phyloP scores from a whole-genome alignment of 768 basidiomycete genomes.

The Hericium rajendrae region DNA sequence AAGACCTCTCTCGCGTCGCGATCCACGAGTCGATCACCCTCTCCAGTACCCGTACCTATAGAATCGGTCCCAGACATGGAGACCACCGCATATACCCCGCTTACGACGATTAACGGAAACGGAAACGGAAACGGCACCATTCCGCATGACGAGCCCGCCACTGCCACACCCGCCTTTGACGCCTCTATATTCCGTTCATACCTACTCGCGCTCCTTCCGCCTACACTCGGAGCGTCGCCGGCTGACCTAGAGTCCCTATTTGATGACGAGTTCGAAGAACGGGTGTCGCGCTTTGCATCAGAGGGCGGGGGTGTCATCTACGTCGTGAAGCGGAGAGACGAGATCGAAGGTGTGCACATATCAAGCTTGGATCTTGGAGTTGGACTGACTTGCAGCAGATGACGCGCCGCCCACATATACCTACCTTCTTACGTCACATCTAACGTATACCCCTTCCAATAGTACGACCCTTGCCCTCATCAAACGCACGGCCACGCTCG shows the following conservation, averaged over 20 bases:
- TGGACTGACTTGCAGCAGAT: conserved; percentile 33
- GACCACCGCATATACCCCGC: conserved; percentile 11
- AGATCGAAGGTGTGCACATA: conserved; percentile 50
- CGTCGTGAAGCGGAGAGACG: conserved; percentile 71
- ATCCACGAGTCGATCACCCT: too few relatives aligned
- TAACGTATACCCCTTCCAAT: conserved; percentile 74
- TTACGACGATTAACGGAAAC: conserved; percentile 1
- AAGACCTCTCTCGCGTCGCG: too few relatives aligned
- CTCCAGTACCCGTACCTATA: too few relatives aligned
- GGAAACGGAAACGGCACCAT: conserved; percentile 6
- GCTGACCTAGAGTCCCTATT: conserved; percentile 61
- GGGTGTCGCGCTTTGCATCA: conserved; percentile 62
- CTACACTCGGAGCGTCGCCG: conserved; percentile 63
- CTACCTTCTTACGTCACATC: conserved; percentile 60
- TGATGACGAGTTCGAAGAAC: conserved; percentile 66
- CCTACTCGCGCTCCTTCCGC: conserved; percentile 63
- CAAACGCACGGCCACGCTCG: conserved; percentile 80
- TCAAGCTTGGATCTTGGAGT: background rate
- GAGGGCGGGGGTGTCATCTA: conserved; percentile 75
- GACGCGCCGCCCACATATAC: conserved; percentile 52
- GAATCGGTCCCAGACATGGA: conserved; percentile 5
- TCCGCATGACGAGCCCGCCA: conserved; percentile 24
- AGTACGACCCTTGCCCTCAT: conserved; percentile 88
- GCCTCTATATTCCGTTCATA: conserved; percentile 61
- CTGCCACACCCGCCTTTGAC: conserved; percentile 46